These are phyloP conservation scores for Microsporum audouinii DNA, from an alignment of 2,329 filamentous ascomycete species.

Conservation along the genomic window DNA sequence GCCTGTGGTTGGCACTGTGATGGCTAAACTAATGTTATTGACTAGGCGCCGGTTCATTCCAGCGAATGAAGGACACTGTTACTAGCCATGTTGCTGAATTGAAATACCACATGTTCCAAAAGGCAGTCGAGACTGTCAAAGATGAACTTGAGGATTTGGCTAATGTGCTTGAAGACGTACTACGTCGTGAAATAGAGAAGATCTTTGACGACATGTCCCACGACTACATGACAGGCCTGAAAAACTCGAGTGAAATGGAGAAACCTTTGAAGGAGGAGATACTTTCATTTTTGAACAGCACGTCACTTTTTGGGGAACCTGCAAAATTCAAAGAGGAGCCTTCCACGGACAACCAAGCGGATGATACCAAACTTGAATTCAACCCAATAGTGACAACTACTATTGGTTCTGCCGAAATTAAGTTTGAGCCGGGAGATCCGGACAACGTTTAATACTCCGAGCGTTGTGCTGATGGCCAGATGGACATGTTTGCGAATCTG, in stretches of 20 bases:
- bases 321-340: not conserved
- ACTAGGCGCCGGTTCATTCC: not conserved
- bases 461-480: not conserved
- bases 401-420: not conserved
- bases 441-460: not conserved
- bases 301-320: not conserved
- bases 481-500: not conserved
- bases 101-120: not conserved
- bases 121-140: not conserved
- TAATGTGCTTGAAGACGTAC: conserved; percentile 31
- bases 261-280: not conserved
- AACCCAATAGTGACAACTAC: not conserved
- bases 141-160: not conserved
- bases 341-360: not conserved
- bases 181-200: not conserved
- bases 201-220: not conserved
- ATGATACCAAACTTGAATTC: not conserved
- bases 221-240: conserved; percentile 2
- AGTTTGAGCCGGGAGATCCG: not conserved
- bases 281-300: not conserved
- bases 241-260: not conserved
- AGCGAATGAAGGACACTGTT: conserved; percentile 4
- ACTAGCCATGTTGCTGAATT: not conserved
- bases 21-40: not conserved
- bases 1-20: not conserved